Evolutionary conservation across 2,329 filamentous ascomycete species (phyloP), one percentile per base, ranked within the genome.

Genomic region (Acrodontium crateriforme): DNA sequence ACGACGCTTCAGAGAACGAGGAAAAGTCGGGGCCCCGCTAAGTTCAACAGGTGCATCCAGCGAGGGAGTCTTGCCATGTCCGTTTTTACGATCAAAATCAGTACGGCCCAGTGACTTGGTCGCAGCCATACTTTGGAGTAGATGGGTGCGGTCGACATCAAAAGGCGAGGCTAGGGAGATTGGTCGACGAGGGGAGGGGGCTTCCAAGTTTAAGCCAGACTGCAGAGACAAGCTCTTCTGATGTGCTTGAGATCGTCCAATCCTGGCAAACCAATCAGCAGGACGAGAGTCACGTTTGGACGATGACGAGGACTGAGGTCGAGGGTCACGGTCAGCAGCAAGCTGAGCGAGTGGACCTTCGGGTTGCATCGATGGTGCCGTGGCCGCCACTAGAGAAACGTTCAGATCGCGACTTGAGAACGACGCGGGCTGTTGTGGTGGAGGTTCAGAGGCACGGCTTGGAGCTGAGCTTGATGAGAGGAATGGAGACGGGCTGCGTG

Each of bases 401-500:
- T 62, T 60, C 55, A 66, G 59, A 28, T 64, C 62, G 17, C 59
- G 57, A 16, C 61, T 61, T 9, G 58, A 58, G 42, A 67, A 65
- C 3, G 52, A 32, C 14, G 46, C 42, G 31, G 28, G 36, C 33
- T 30, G 38, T 29, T 37, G 47, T 46, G 53, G 18, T 46, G 37
- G 27, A 10, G 30, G 35, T 8, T 38, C 34, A 9, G 54, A 46
- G 6, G 52, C 38, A 15, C 37, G 44, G 11, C 39, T 45, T 10
- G 50, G 28, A 11, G 32, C 28, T 8, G 18, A 8, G 30, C 48
- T 50, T 9, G 49, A 48, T 16, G 59, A 53, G 23, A 47, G 49
- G 40, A 69, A 62, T 3, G 71, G 71, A 14, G 71, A 74, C 8
- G 72, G 71, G 30, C 67, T 75, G 28, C 70, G 60, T 19, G 63